Evolutionary conservation across 257 asterid genomes (phyloP).

Genomic region (Salvia hispanica): DNA sequence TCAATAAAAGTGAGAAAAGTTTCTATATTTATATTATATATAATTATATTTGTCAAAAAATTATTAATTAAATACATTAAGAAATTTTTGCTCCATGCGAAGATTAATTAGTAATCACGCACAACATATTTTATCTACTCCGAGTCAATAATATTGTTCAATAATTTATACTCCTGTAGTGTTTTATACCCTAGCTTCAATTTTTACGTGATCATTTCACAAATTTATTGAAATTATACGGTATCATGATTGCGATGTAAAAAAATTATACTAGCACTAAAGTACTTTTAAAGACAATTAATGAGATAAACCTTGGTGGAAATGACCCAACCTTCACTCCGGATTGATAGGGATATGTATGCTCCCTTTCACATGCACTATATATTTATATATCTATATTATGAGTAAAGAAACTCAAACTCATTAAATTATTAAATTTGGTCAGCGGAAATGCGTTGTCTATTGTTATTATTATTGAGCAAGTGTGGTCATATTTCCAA

Average conservation of each 20-base stretch:
- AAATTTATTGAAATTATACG: neutral
- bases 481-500: no score
- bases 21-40: no score
- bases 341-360: constrained; percentile 35
- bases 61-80: no score
- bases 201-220: constrained; percentile 6
- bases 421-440: neutral
- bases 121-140: neutral
- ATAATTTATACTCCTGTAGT: neutral
- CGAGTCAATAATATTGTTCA: neutral
- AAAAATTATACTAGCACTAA: constrained; percentile 15
- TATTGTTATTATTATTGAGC: neutral
- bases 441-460: neutral
- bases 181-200: neutral
- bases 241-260: constrained; percentile 12
- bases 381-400: no score
- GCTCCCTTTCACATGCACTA: constrained; percentile 27
- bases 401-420: neutral
- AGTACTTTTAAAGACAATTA: neutral
- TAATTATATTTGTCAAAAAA: no score
- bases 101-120: no score
- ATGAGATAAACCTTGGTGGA: neutral
- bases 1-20: no score
- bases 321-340: constrained; percentile 20
- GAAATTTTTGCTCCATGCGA: no score